Conservation (phyloP, 768 basidiomycete genomes). For the Kwoniella botswanensis region DNA sequence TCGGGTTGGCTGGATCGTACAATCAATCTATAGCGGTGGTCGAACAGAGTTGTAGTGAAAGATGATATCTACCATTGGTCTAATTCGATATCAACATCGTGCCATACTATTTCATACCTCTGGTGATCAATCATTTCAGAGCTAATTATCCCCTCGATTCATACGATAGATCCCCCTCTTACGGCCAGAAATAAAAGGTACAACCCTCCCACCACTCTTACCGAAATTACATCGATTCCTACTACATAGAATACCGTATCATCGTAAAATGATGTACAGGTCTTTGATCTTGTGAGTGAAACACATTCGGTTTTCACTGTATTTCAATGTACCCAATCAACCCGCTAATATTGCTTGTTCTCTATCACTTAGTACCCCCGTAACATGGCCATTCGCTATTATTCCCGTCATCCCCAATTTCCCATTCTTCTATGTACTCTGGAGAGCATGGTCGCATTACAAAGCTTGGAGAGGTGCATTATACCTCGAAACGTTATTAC, state of each 20-base stretch:
- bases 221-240: slow-evolving; percentile 49
- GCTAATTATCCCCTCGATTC: neutral
- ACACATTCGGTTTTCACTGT: too few relatives aligned
- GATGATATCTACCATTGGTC: neutral
- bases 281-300: slow-evolving; percentile 45
- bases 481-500: slow-evolving; percentile 53
- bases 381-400: slow-evolving; percentile 57
- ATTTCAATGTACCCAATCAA: neutral
- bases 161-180: slow-evolving; percentile 48
- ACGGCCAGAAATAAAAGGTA: slow-evolving; percentile 40
- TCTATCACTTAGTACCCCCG: slow-evolving; percentile 37
- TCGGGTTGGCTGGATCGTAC: neutral
- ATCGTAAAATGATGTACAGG: slow-evolving; percentile 49
- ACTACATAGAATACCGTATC: slow-evolving; percentile 51
- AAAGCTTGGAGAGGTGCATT: slow-evolving; percentile 54
- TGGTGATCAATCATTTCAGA: neutral
- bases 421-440: slow-evolving; percentile 59
- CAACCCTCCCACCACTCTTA: slow-evolving; percentile 42
- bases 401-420: slow-evolving; percentile 59
- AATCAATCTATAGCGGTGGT: neutral
- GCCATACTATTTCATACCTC: too few relatives aligned
- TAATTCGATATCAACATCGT: neutral
- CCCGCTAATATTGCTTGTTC: slow-evolving; percentile 7
- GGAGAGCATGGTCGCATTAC: slow-evolving; percentile 59
- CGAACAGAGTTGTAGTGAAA: neutral